Conservation (phyloP, 371 early-diverging fungal genomes). For the Chytridium lagenaria region DNA sequence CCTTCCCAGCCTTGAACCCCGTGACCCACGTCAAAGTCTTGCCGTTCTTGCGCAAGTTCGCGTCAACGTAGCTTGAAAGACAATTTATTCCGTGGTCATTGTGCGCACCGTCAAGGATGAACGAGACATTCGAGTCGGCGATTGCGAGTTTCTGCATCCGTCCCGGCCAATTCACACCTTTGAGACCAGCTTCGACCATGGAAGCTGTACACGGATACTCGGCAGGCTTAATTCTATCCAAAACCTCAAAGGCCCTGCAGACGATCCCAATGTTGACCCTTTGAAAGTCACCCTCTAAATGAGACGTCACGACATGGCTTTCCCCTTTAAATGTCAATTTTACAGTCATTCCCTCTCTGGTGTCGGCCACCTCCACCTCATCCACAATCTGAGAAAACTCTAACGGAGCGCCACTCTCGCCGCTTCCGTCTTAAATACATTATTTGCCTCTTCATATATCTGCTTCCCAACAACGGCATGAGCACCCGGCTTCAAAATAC, state of each 20-base stretch:
- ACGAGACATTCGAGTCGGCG: not conserved
- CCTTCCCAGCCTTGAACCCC: slow-evolving; percentile 77
- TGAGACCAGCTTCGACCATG: slow-evolving; percentile 52
- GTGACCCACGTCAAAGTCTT: slow-evolving; percentile 74
- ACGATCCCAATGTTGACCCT: slow-evolving; percentile 79
- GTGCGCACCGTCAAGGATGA: slow-evolving; percentile 90
- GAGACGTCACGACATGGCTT: not conserved
- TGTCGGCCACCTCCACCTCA: not conserved
- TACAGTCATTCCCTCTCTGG: not conserved
- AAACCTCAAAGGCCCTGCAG: slow-evolving; percentile 65
- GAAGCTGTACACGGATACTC: slow-evolving; percentile 25
- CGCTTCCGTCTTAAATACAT: not conserved
- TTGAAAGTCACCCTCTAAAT: slow-evolving; percentile 78
- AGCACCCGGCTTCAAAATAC: slow-evolving; percentile 66
- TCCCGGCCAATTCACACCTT: slow-evolving; percentile 78
- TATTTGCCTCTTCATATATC: slow-evolving; percentile 8
- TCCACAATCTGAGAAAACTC: not conserved
- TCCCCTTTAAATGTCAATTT: not conserved
- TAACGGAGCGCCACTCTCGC: not conserved
- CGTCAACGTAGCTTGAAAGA: slow-evolving; percentile 69
- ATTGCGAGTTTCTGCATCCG: slow-evolving; percentile 73
- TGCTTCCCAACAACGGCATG: slow-evolving; percentile 45
- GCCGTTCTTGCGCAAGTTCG: slow-evolving; percentile 25
- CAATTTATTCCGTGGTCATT: slow-evolving; percentile 76
- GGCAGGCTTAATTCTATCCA: slow-evolving; percentile 47